These are phyloP conservation scores for Didymellaceae sp. DNA, from an alignment of 2,329 filamentous ascomycete genomes.

Conservation along the genomic window DNA sequence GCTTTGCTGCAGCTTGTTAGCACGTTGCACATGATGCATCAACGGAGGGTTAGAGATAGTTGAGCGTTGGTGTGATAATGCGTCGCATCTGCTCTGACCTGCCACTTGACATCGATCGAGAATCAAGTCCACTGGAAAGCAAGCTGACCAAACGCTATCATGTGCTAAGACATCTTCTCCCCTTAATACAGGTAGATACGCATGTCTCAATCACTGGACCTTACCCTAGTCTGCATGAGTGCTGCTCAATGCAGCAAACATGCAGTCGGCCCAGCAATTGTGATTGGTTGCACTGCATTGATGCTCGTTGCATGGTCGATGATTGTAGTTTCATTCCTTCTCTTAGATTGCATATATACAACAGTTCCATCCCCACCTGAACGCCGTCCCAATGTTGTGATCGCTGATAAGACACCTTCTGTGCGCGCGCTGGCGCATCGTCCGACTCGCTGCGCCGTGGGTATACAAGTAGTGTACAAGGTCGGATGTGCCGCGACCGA, in stretches of 20 bases:
- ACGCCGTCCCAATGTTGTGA: slow-evolving; percentile 28
- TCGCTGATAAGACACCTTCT: slow-evolving; percentile 27
- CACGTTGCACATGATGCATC: slow-evolving; percentile 4
- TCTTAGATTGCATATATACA: slow-evolving; percentile 24
- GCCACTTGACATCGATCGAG: too few species aligned
- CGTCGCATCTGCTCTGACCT: too few species aligned
- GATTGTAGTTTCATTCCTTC: slow-evolving; percentile 4
- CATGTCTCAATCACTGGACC: not conserved
- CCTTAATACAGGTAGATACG: too few species aligned
- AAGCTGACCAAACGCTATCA: too few species aligned
- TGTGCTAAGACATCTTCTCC: too few species aligned
- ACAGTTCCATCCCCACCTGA: slow-evolving; percentile 16
- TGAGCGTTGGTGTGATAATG: not conserved
- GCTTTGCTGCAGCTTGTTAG: slow-evolving; percentile 2
- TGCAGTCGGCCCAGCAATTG: too few species aligned
- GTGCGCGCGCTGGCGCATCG: slow-evolving; percentile 20
- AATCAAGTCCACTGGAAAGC: too few species aligned
- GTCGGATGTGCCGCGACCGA: slow-evolving; percentile 2
- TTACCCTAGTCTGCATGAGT: too few species aligned
- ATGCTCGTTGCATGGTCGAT: slow-evolving; percentile 8
- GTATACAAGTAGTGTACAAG: slow-evolving; percentile 40
- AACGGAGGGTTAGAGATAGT: not conserved
- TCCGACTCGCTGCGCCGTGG: slow-evolving; percentile 16
- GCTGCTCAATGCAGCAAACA: too few species aligned
- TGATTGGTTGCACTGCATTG: not conserved